phyloP scores from a whole-genome alignment of 1,139 yeast genomes.

The Blastobotrys elegans region DNA sequence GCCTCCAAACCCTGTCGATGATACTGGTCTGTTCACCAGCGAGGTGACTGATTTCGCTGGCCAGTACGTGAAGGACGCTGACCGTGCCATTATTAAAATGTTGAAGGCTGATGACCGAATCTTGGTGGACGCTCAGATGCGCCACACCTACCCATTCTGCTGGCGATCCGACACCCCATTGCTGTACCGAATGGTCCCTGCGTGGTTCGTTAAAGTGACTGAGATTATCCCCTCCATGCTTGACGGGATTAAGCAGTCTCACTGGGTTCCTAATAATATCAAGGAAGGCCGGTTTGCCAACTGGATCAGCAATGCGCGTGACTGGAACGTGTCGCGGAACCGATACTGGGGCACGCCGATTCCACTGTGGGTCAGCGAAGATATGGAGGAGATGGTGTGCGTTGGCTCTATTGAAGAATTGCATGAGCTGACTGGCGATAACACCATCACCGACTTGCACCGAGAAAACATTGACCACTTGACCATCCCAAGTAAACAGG shows the following conservation, averaged over 20 bases:
- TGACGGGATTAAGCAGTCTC: slow-evolving; percentile 75
- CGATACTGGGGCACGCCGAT: slow-evolving; percentile 99
- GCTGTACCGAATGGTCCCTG: slow-evolving; percentile 92
- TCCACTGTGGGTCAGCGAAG: slow-evolving; percentile 96
- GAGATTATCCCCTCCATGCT: slow-evolving; percentile 87
- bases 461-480: slow-evolving; percentile 88
- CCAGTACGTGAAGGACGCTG: slow-evolving; percentile 91
- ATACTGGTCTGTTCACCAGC: slow-evolving; percentile 72
- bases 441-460: slow-evolving; percentile 81
- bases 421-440: slow-evolving; percentile 73
- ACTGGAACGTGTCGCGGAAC: slow-evolving; percentile 97
- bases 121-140: slow-evolving; percentile 72
- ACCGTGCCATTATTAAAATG: slow-evolving; percentile 78
- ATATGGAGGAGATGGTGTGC: slow-evolving; percentile 86
- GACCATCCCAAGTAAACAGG: slow-evolving; percentile 89
- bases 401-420: slow-evolving; percentile 87
- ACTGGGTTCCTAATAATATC: slow-evolving; percentile 90
- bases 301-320: slow-evolving; percentile 98
- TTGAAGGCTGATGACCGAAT: slow-evolving; percentile 75
- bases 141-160: slow-evolving; percentile 98
- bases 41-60: slow-evolving; percentile 77
- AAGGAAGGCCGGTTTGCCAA: slow-evolving; percentile 93
- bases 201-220: slow-evolving; percentile 93
- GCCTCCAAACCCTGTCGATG: slow-evolving; percentile 95
- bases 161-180: slow-evolving; percentile 99